Percentiles rank a stretch among this genome's conserved stretches.
Conservation (phyloP, 2,329 filamentous ascomycete species). For the Monosporascus cannonballus region DNA sequence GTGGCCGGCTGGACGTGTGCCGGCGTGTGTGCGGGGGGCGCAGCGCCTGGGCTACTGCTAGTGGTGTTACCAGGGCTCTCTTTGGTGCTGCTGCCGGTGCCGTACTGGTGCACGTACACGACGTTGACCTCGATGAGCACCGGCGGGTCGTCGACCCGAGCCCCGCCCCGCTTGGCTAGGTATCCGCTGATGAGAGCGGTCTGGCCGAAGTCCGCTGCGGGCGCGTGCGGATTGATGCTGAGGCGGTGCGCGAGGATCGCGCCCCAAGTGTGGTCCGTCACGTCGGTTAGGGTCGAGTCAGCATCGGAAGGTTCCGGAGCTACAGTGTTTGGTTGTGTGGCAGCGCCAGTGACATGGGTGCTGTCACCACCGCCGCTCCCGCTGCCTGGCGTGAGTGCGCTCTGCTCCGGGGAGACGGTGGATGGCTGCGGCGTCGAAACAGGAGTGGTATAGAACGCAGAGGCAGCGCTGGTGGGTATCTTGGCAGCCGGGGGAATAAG, state of each 20-base stretch:
- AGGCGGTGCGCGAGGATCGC: slow-evolving; percentile 62
- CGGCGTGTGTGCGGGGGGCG: slow-evolving; percentile 11
- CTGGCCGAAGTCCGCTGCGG: background rate
- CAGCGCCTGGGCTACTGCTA: background rate
- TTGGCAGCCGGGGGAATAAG: slow-evolving; percentile 51
- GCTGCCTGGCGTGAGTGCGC: slow-evolving; percentile 39
- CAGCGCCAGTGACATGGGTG: background rate
- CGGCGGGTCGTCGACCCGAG: slow-evolving; percentile 50
- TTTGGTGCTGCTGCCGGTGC: slow-evolving; percentile 4
- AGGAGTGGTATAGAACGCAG: slow-evolving; percentile 53
- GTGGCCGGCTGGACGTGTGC: slow-evolving; percentile 22
- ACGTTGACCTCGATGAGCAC: slow-evolving; percentile 59
- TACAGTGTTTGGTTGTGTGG: slow-evolving; percentile 2
- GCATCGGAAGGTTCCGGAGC: slow-evolving; percentile 41
- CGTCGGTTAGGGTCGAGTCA: slow-evolving; percentile 65
- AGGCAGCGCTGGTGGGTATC: slow-evolving; percentile 37
- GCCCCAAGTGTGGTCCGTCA: slow-evolving; percentile 71
- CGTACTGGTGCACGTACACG: slow-evolving; percentile 31
- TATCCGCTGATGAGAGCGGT: slow-evolving; percentile 56
- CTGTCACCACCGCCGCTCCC: slow-evolving; percentile 35
- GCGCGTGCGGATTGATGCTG: slow-evolving; percentile 43
- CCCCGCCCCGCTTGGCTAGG: slow-evolving; percentile 56
- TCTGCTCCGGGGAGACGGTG: slow-evolving; percentile 56
- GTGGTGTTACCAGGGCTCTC: slow-evolving; percentile 11
- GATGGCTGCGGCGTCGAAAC: slow-evolving; percentile 60